phyloP scores from a whole-genome alignment of 805 yeast species.

The Wickerhamomyces subpelliculosus region DNA sequence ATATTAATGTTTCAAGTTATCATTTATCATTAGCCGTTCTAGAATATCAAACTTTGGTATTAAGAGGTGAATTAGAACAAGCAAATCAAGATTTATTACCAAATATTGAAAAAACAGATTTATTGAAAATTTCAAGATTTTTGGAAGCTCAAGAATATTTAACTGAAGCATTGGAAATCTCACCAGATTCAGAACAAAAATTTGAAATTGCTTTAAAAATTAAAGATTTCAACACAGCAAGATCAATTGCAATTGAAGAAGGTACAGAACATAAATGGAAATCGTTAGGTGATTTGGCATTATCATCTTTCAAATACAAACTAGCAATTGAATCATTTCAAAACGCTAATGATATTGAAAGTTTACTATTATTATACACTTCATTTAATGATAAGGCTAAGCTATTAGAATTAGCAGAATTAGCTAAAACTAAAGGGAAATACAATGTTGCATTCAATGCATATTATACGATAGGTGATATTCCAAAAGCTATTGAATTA shows the following conservation, averaged over 20 bases:
- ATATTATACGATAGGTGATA: slow-evolving; percentile 79
- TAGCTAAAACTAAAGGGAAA: slow-evolving; percentile 68
- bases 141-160: slow-evolving; percentile 87
- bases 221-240: slow-evolving; percentile 66
- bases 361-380: slow-evolving; percentile 74
- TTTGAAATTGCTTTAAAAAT: slow-evolving; percentile 83
- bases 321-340: slow-evolving; percentile 76
- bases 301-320: slow-evolving; percentile 69
- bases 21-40: slow-evolving; percentile 77
- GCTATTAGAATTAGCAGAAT: slow-evolving; percentile 54
- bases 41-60: slow-evolving; percentile 92
- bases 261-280: slow-evolving; percentile 76
- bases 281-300: slow-evolving; percentile 80
- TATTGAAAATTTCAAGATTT: slow-evolving; percentile 80
- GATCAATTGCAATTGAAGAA: slow-evolving; percentile 50
- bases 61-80: slow-evolving; percentile 89
- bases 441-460: slow-evolving; percentile 90
- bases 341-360: slow-evolving; percentile 73
- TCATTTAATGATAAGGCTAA: slow-evolving; percentile 66
- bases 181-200: slow-evolving; percentile 85
- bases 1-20: slow-evolving; percentile 75
- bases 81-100: slow-evolving; percentile 57
- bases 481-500: slow-evolving; percentile 53
- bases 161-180: slow-evolving; percentile 74
- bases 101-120: slow-evolving; percentile 56